Conservation (phyloP, 176 grass and related monocot genomes). For the Pontederia crassipes region DNA sequence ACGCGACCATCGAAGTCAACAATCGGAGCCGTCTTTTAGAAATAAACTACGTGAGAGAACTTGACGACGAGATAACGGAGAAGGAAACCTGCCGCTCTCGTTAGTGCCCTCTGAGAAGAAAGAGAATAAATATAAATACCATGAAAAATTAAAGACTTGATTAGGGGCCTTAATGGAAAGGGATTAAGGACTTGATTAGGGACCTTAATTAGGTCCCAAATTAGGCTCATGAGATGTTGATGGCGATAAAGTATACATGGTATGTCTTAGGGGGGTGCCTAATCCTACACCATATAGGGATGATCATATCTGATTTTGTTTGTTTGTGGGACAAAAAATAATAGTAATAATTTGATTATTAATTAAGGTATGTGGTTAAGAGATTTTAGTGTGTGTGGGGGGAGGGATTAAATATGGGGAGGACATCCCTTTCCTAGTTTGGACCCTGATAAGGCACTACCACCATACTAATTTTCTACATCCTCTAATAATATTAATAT, state of each 20-base stretch:
- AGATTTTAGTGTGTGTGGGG: neutral
- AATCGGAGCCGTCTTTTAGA: neutral
- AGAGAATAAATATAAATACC: neutral
- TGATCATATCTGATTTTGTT: neutral
- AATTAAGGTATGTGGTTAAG: neutral
- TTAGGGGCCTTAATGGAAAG: neutral
- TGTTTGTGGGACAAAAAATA: neutral
- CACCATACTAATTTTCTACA: conserved; percentile 9
- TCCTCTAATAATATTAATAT: conserved; percentile 25
- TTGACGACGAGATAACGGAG: conserved; percentile 9
- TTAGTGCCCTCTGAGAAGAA: neutral
- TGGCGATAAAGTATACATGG: neutral
- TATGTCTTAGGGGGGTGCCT: neutral
- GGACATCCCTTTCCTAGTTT: conserved; percentile 35
- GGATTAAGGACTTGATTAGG: conserved; percentile 4
- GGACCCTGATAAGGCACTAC: conserved; percentile 34
- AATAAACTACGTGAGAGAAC: neutral
- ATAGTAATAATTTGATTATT: neutral
- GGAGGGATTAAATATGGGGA: conserved; percentile 24
- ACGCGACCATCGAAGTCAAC: neutral
- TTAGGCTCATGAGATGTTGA: conserved; percentile 7
- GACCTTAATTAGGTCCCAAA: conserved; percentile 14
- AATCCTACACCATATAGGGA: conserved; percentile 21
- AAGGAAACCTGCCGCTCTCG: neutral
- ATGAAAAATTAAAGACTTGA: neutral